Base-by-base conservation (phyloP, 129 eudicot species). In the Tagetes patula region DNA sequence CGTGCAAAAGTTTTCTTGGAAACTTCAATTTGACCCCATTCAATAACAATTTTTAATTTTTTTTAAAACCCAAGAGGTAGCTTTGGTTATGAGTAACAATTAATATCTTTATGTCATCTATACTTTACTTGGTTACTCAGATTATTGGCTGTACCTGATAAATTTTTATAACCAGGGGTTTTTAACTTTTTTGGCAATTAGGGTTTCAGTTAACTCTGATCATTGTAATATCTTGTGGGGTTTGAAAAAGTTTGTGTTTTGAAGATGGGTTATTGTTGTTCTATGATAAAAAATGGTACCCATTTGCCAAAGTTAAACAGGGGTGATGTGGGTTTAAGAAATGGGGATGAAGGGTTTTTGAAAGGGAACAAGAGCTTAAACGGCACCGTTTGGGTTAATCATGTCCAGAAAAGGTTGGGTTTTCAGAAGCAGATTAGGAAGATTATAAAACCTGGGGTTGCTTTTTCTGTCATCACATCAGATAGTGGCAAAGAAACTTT, bases 71-170 rank as follows among this genome's bases (percentile, higher is more conserved):
- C 33, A 67, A 71, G 74, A 65, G 77, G 54, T 73, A 50, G 75
- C 84, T 80, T 82, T 67, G 76, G 63, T 63, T 77, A 63, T 52
- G 80, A 79, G 66, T 50, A 46, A 75, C 79, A 62, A 33, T 73
- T 38, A 65, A 54, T 76, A 13, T 55, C 82, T 85, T 82, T 84
- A 66, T 82, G 91, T 92, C 81, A 82, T 87, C 83, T 92, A 75
- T 76, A 89, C 98, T 92, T 87, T 85, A 89, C 96, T 89, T 91
- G 96, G 83, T 86, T 76, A 70, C 87, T 84, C 86, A 77, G 91
- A 74, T 84, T 79, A 64, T 55, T 47, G 65, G 47, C 45, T 55
- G 46, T 66, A 40, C 45, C 8, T 62, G 34, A 41, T 72, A 73
- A 54, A 62, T 84, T 82, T 85, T 84, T 55, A 42, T 69, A 78